Conservation (phyloP, 441 rosid species). For the Iberis amara region DNA sequence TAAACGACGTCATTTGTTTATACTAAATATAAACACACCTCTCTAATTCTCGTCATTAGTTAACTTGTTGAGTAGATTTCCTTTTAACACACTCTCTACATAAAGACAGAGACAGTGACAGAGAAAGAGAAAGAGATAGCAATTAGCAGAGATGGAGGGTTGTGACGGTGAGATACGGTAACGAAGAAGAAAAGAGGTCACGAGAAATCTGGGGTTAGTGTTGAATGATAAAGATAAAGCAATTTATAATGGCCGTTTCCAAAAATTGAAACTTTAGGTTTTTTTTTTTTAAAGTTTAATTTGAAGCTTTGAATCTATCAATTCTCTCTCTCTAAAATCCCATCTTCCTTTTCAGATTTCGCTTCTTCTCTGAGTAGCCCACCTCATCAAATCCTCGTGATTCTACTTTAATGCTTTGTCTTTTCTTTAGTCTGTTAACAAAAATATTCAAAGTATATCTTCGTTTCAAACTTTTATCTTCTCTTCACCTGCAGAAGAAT, state of each 20-base stretch:
- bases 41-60: constrained; percentile 2
- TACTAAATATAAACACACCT: constrained; percentile 6
- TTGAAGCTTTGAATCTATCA: constrained; percentile 26
- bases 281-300: background rate
- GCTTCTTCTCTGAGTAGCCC: constrained; percentile 27
- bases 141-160: constrained; percentile 15
- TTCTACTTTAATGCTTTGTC: constrained; percentile 28
- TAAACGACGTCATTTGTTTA: constrained; percentile 10
- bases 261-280: constrained; percentile 15
- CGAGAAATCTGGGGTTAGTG: constrained; percentile 33
- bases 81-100: constrained; percentile 10
- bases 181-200: constrained; percentile 27
- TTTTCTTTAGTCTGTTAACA: constrained; percentile 6
- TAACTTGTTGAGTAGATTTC: background rate
- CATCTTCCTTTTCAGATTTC: constrained; percentile 19
- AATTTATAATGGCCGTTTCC: constrained; percentile 16
- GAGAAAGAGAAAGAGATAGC: constrained; percentile 4
- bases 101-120: constrained; percentile 22
- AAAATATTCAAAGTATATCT: constrained; percentile 1
- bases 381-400: constrained; percentile 33
- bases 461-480: constrained; percentile 24
- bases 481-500: constrained; percentile 13
- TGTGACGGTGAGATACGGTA: constrained; percentile 23
- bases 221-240: constrained; percentile 7
- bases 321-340: constrained; percentile 26